A percentile compares a stretch with the other conserved stretches of the same genome.
phyloP scores from a whole-genome alignment of 768 basidiomycete genomes.

The Boletellus ananiceps region DNA sequence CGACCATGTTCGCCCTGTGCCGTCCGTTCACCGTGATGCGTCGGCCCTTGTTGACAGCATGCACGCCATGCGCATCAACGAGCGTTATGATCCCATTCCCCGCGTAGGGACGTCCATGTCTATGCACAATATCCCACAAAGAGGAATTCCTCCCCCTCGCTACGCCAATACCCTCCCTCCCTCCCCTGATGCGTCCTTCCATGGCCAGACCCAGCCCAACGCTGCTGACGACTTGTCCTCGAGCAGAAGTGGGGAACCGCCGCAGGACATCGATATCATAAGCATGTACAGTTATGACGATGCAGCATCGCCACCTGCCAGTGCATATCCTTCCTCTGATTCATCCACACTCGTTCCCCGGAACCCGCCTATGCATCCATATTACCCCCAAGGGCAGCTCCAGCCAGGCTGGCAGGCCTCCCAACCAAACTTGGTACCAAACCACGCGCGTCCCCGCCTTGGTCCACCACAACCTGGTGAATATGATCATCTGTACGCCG shows the following conservation, averaged over 20 bases:
- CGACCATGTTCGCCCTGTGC: conserved; percentile 27
- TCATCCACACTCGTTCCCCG: conserved; percentile 15
- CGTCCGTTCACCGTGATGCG: conserved; percentile 38
- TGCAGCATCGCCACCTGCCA: conserved; percentile 23
- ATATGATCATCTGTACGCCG: conserved; percentile 62
- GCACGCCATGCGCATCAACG: conserved; percentile 49
- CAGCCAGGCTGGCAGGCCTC: conserved; percentile 29
- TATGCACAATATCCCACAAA: conserved; percentile 31
- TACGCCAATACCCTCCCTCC: conserved; percentile 41
- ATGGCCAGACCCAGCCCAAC: conserved; percentile 1
- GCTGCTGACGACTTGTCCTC: conserved; percentile 7
- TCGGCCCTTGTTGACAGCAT: conserved; percentile 48
- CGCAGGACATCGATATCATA: conserved; percentile 34
- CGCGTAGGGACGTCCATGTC: conserved; percentile 59
- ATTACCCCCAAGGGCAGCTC: conserved; percentile 18
- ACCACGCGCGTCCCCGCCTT: conserved; percentile 16
- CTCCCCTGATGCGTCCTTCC: conserved; percentile 20
- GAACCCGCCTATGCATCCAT: conserved; percentile 17
- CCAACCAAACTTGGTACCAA: conserved; percentile 18
- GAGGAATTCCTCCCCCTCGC: conserved; percentile 34
- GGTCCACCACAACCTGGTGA: conserved; percentile 33
- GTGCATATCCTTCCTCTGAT: conserved; percentile 29
- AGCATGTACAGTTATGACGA: conserved; percentile 40
- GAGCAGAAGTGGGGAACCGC: conserved; percentile 24
- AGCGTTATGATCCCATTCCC: conserved; percentile 46